Evolutionary conservation across 1,284 basidiomycete species (phyloP), one percentile per base, ranked within the genome.

Genomic region (Fomitopsis betulina): DNA sequence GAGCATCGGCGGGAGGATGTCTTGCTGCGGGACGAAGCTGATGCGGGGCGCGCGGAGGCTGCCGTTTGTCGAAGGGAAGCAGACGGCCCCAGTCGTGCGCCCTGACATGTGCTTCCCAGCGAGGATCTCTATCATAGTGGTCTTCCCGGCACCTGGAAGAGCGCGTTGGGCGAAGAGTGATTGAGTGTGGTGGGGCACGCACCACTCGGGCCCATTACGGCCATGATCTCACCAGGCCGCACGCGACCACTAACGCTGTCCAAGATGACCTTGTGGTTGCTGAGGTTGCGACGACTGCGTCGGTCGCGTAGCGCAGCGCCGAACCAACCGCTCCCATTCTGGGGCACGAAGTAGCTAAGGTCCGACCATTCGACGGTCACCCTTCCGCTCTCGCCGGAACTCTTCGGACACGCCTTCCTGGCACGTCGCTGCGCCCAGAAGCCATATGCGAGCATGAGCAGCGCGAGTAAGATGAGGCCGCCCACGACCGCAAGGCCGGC

Each of bases 61-160:
- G 15, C 62, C 60, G 19, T 67, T 61, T 42, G 71, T 67, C 1
- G 77, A 72, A 17, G 79, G 80, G 68, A 85, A 90, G 6, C 75
- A 70, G 39, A 94, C 86, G 4, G 71, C 73, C 2, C 94, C 94
- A 0, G 83, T 76, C 6, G 79, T 77, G n/a, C 79, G 72, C 0
- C 91, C 91, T 4, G 82, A 79, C 75, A 95, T 96, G 62, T 89
- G 81, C 75, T 97, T 99, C 5, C 96, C 96, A 0, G 97, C 96
- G 8, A 98, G 81, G 60, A 98, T 90, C 64, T 97, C 91, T 15
- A 99, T 81, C 17, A 99, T 79, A 1, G 96, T 98, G 25, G 94
- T 96, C 75, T 99, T 99, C 23, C 96, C 96, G 51, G 94, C 93
- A 56, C 86, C 89, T 75, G 71, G 66, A 54, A 60, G 47, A 25